A percentile compares a stretch with the other conserved stretches of the same genome.
phyloP scores from a whole-genome alignment of 2,329 filamentous ascomycete genomes.

The Nothophaeocryptopus gaeumannii region DNA sequence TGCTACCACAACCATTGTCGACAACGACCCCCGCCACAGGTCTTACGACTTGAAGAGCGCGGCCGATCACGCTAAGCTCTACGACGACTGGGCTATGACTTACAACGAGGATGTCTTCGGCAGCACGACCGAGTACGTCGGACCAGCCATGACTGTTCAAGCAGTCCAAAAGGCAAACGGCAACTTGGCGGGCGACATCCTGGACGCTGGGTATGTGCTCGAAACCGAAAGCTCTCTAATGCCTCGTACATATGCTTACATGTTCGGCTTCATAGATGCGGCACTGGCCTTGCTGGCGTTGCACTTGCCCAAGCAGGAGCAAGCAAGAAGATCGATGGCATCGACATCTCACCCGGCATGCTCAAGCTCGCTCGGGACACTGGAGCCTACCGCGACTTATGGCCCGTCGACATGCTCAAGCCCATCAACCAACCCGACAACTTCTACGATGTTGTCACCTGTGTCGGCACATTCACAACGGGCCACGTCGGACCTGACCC shows the following conservation, averaged over 20 bases:
- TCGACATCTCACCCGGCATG: constrained; percentile 55
- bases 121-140: constrained; percentile 39
- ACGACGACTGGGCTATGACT: constrained; percentile 48
- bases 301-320: constrained; percentile 46
- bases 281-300: constrained; percentile 44
- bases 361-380: constrained; percentile 51
- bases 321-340: constrained; percentile 47
- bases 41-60: too few relatives aligned
- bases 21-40: too few relatives aligned
- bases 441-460: constrained; percentile 52
- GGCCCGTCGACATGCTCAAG: constrained; percentile 48
- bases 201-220: neutral
- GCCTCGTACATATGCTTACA: constrained; percentile 2
- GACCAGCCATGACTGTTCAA: constrained; percentile 30
- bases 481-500: constrained; percentile 53
- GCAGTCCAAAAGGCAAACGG: constrained; percentile 14
- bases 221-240: neutral
- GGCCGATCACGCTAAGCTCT: constrained; percentile 27
- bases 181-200: constrained; percentile 14
- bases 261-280: constrained; percentile 1
- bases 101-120: constrained; percentile 45
- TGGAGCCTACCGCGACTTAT: constrained; percentile 48
- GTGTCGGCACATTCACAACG: constrained; percentile 55
- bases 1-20: too few relatives aligned
- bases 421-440: constrained; percentile 41